phyloP scores from a whole-genome alignment of 306 rosid species.

The Casuarina equisetifolia region DNA sequence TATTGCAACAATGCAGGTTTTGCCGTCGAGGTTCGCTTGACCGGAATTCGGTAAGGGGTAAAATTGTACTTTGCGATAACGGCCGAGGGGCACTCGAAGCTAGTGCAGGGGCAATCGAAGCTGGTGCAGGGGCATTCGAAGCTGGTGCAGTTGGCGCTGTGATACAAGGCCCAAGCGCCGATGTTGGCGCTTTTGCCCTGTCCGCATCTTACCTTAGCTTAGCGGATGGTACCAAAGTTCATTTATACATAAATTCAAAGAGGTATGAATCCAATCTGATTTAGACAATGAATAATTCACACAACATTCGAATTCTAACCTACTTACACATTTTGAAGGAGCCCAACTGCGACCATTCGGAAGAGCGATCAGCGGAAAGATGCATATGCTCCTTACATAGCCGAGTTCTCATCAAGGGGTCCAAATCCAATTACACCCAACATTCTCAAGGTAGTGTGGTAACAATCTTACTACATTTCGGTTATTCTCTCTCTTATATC shows the following conservation, averaged over 20 bases:
- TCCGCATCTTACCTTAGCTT: slow-evolving; percentile 25
- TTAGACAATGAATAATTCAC: neutral
- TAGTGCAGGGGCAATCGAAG: slow-evolving; percentile 7
- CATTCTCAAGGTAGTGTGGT: slow-evolving; percentile 35
- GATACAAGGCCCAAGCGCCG: neutral
- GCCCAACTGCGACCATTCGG: slow-evolving; percentile 39
- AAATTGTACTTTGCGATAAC: slow-evolving; percentile 39
- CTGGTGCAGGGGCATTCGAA: neutral
- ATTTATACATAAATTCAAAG: slow-evolving; percentile 14
- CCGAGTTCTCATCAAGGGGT: slow-evolving; percentile 42
- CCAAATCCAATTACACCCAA: slow-evolving; percentile 28
- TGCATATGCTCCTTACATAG: slow-evolving; percentile 33
- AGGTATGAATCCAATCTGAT: slow-evolving; percentile 17
- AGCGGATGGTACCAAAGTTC: neutral
- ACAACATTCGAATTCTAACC: neutral
- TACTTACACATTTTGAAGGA: neutral
- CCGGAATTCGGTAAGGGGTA: slow-evolving; percentile 22
- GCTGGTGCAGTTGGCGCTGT: slow-evolving; percentile 25
- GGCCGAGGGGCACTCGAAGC: neutral
- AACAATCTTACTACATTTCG: neutral
- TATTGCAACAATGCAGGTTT: neutral
- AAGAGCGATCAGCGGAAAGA: slow-evolving; percentile 22
- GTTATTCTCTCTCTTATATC: too few relatives aligned
- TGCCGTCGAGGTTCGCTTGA: too few relatives aligned
- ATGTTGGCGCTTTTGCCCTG: neutral